Conservation (phyloP, 176 grass and related monocot species). For the Thinopyrum elongatum region DNA sequence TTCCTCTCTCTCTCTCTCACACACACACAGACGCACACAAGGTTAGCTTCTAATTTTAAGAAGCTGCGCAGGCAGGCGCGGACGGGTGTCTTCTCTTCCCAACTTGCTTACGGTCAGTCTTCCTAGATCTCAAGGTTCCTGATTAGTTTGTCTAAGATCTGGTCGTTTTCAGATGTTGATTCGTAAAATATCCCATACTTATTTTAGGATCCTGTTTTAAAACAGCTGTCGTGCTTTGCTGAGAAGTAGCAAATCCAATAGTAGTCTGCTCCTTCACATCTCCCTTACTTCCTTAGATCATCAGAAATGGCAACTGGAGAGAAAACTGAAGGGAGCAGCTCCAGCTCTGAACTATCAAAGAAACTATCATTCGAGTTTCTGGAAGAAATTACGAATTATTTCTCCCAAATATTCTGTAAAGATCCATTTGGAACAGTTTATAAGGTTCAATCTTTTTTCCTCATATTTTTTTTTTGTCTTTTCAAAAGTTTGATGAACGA, state of each 20-base stretch:
- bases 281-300: neutral
- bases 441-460: neutral
- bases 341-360: neutral
- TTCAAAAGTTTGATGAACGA: neutral
- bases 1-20: no score
- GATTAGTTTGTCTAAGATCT: neutral
- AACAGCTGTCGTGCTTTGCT: neutral
- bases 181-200: neutral
- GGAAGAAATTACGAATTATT: neutral
- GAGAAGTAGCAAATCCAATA: neutral
- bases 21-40: no score
- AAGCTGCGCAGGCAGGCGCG: no score
- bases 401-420: neutral
- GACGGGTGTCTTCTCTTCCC: no score
- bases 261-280: neutral
- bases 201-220: neutral
- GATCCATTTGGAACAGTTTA: conserved; percentile 28
- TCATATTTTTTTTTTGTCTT: neutral
- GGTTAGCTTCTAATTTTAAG: no score
- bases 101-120: neutral
- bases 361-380: neutral
- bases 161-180: neutral
- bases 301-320: neutral
- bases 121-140: neutral
- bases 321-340: neutral